Conservation (phyloP, 73 alveolate species). For the Symbiodinium pilosum region DNA sequence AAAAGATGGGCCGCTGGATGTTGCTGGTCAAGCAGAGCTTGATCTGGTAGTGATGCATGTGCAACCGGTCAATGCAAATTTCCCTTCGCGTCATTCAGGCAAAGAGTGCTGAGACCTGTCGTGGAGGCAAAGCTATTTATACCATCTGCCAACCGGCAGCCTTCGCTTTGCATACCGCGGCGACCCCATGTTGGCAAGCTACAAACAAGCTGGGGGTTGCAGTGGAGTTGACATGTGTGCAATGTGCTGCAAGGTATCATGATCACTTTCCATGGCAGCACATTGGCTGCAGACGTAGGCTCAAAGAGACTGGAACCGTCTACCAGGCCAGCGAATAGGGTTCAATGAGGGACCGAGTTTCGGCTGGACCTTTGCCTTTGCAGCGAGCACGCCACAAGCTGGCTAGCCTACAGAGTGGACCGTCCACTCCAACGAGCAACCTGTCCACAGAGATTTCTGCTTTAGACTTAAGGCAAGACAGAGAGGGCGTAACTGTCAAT, state of each 20-base stretch:
- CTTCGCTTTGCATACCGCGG: not conserved
- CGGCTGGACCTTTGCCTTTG: conserved; percentile 50
- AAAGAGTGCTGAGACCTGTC: not conserved
- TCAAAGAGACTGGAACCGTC: not conserved
- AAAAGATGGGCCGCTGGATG: not conserved
- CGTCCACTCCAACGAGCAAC: conserved; percentile 31
- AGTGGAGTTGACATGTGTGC: not conserved
- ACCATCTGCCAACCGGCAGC: not conserved
- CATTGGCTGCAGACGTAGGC: not conserved
- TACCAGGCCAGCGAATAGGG: not conserved
- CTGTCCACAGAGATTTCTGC: not conserved
- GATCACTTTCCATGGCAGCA: not conserved
- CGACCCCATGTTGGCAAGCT: not conserved
- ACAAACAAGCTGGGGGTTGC: not conserved
- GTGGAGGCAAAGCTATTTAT: not conserved
- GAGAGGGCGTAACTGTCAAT: no score
- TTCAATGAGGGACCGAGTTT: not conserved
- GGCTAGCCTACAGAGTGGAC: conserved; percentile 9
- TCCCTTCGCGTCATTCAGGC: not conserved
- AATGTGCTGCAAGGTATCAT: not conserved
- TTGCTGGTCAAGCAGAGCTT: not conserved
- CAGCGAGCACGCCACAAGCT: conserved; percentile 22
- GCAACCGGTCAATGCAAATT: not conserved
- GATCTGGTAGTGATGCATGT: not conserved
- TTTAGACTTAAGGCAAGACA: no score